These are phyloP conservation scores for Glaciozyma martinii DNA, from an alignment of 768 basidiomycete species.

Conservation along the genomic window DNA sequence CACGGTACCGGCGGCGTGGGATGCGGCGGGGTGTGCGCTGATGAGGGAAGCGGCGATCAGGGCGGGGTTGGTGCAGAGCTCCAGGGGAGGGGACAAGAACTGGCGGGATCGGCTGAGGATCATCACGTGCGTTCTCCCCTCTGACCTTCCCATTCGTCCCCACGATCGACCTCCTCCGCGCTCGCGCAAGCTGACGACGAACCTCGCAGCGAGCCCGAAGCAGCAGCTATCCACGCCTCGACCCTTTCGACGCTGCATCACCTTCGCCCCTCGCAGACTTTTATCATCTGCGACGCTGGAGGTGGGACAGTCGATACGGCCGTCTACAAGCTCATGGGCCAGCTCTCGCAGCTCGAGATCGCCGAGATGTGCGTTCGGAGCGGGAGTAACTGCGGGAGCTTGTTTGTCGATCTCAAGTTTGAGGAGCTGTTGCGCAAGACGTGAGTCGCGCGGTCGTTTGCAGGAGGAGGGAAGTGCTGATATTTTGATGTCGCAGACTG, in stretches of 20 bases:
- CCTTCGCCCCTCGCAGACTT: conserved; percentile 68
- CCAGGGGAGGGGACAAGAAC: conserved; percentile 57
- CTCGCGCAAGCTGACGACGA: background rate
- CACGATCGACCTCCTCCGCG: no score
- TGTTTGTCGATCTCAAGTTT: conserved; percentile 81
- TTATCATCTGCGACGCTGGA: conserved; percentile 86
- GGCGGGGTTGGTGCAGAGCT: conserved; percentile 67
- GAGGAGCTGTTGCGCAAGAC: conserved; percentile 62
- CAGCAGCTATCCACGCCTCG: conserved; percentile 84
- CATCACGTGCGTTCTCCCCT: conserved; percentile 52
- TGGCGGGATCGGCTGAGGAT: conserved; percentile 77
- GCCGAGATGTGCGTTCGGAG: conserved; percentile 82
- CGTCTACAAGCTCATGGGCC: conserved; percentile 61
- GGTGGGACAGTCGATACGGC: conserved; percentile 62
- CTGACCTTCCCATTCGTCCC: background rate
- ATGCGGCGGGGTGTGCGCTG: conserved; percentile 70
- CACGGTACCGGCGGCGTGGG: conserved; percentile 86
- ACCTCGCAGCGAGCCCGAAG: conserved; percentile 54
- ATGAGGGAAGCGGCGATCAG: conserved; percentile 77
- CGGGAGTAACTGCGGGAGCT: conserved; percentile 75
- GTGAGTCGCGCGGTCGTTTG: background rate
- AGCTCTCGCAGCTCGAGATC: conserved; percentile 72
- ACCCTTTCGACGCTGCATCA: conserved; percentile 70
- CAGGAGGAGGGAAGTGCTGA: background rate
- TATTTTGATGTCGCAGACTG: conserved; percentile 44